Conservation (phyloP, 1,284 basidiomycete genomes). For the Puccinia hordei region DNA sequence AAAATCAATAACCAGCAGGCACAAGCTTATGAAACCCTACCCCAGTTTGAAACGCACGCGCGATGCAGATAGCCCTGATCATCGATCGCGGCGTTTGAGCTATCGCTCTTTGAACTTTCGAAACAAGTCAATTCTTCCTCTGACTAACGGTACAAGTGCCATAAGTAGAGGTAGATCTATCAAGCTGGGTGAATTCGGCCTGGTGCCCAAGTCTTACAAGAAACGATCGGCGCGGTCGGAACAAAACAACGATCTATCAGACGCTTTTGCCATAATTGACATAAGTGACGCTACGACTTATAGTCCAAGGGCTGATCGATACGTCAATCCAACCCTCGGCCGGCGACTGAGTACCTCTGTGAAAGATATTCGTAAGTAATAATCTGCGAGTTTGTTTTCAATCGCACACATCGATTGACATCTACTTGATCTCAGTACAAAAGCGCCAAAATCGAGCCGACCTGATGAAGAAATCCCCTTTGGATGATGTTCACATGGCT, state of each 20-base stretch:
- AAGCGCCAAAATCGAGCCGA: conserved; percentile 20
- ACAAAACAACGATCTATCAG: conserved; percentile 27
- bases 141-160: background rate
- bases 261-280: conserved; percentile 35
- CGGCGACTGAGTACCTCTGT: conserved; percentile 34
- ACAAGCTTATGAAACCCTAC: conserved; percentile 28
- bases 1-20: conserved; percentile 3
- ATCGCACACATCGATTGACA: background rate
- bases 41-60: conserved; percentile 27
- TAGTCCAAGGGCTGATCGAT: conserved; percentile 18
- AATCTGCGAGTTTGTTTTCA: background rate
- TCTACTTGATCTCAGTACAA: conserved; percentile 25
- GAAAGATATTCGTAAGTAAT: conserved; percentile 44
- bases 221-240: background rate
- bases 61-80: background rate
- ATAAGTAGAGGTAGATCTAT: background rate
- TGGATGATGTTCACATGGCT: conserved; percentile 14
- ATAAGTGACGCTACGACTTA: conserved; percentile 17
- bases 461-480: background rate
- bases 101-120: conserved; percentile 10
- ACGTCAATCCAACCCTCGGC: conserved; percentile 38
- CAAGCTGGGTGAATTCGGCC: conserved; percentile 20
- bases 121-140: background rate
- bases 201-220: background rate
- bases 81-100: conserved; percentile 10